Base-by-base conservation (phyloP, 139 green algal species). In the Coelastrella sp. region DNA sequence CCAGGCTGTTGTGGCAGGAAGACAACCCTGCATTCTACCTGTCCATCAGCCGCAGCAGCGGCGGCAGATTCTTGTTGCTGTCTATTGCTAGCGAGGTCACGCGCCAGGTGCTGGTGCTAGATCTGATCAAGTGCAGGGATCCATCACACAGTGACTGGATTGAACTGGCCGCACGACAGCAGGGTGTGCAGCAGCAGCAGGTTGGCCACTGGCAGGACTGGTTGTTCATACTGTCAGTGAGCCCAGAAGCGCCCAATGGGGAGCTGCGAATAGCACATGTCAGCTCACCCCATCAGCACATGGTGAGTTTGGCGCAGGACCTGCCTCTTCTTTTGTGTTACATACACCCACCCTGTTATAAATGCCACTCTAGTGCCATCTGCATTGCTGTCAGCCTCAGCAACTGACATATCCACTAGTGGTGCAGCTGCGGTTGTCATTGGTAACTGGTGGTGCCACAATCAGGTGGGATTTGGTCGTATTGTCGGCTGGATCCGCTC, bases 21-120 rank as follows among this genome's bases (percentile, higher is more conserved):
- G n/a, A 73, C 22, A 49, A 89, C 72, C 56, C 85, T 57, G 85
- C 85, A 19, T 82, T 82, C 72, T 89, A 89, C 22, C 57, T 89
- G 85, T 89, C 85, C 15, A 59, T 89, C 17, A 82, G 65, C 72
- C 49, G 68, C 24, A 89, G 65, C 58, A 89, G 72, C 85, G 83
- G 85, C 49, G 85, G 85, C 19, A 20, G 68, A 7, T 89, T 89
- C 85, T 25, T 89, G 70, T 57, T 89, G 72, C 72, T 89, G 68
- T 82, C 85, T 14, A 63, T 12, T 72, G 85, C 85, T 24, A 89
- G 85, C n/a, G 85, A 89, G 85, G 85, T 89, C 19, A 89, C 85
- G 8, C 85, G 72, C 57, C 57, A 82, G 58, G 85, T 82, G 14
- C 24, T 82, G 49, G 35, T 82, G n/a, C 17, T 89, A 49, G 85